Evolutionary conservation across 148 eudicot species (phyloP).

Genomic region (Dysphania ambrosioides): DNA sequence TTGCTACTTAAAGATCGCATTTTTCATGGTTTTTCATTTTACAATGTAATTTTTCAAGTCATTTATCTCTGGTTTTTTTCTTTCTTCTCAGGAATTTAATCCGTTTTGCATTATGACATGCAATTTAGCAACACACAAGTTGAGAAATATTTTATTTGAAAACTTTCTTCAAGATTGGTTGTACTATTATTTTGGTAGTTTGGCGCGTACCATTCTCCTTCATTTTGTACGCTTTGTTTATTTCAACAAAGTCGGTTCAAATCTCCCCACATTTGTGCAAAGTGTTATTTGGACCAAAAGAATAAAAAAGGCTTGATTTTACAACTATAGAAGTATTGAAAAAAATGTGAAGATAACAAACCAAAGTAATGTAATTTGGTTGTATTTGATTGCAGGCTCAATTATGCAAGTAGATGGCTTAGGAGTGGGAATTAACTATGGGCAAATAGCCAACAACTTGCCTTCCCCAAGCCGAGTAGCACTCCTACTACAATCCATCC

Average conservation of each 20-base stretch:
- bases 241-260: background rate
- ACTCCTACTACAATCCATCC: slow-evolving; percentile 47
- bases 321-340: no score
- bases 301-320: no score
- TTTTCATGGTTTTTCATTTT: no score
- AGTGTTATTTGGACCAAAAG: no score
- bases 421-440: slow-evolving; percentile 83
- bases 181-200: background rate
- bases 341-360: no score
- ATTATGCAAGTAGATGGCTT: slow-evolving; percentile 26
- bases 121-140: background rate
- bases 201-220: background rate
- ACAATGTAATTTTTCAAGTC: no score
- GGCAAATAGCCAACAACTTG: slow-evolving; percentile 82
- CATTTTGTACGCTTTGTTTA: background rate
- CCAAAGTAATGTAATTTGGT: background rate
- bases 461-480: slow-evolving; percentile 61
- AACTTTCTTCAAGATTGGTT: background rate
- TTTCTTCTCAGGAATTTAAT: no score
- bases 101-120: background rate
- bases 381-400: slow-evolving; percentile 34
- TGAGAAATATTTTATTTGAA: slow-evolving; percentile 5
- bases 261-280: no score
- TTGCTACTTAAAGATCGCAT: no score
- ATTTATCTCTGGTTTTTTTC: no score